phyloP scores from a whole-genome alignment of 1,284 basidiomycete genomes.

The Thecaphora thlaspeos region DNA sequence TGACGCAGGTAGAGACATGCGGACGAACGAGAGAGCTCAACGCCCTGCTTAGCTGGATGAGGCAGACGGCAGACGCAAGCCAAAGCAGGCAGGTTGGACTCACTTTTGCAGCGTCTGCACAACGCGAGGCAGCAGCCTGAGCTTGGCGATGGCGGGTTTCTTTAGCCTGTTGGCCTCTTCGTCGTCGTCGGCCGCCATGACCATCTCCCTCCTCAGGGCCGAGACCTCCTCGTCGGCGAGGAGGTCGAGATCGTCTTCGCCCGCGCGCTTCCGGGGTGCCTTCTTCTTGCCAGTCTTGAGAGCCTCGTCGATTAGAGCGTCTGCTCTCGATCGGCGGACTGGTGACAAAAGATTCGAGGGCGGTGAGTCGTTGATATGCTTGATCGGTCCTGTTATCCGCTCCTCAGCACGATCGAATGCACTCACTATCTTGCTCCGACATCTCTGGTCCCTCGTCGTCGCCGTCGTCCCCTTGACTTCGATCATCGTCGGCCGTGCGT shows the following conservation, averaged over 20 bases:
- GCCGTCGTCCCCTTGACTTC: conserved; percentile 14
- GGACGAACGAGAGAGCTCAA: not conserved
- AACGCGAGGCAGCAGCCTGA: conserved; percentile 80
- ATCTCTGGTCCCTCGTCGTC: conserved; percentile 27
- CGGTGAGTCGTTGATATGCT: too few species aligned
- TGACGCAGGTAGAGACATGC: not conserved
- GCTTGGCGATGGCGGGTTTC: conserved; percentile 81
- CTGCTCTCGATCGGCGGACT: conserved; percentile 24
- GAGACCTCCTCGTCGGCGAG: conserved; percentile 90
- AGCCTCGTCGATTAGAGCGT: conserved; percentile 36
- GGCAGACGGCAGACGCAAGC: too few species aligned
- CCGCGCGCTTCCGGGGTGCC: conserved; percentile 33
- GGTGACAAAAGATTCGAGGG: not conserved
- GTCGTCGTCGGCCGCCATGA: conserved; percentile 81
- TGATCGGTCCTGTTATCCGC: too few species aligned
- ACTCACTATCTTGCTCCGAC: conserved; percentile 33
- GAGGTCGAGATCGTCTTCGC: conserved; percentile 67
- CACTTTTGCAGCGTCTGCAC: conserved; percentile 93
- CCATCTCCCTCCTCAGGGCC: conserved; percentile 79
- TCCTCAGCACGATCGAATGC: not conserved
- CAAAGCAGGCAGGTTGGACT: conserved; percentile 52
- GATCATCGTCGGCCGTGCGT: conserved; percentile 4
- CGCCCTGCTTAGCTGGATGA: too few species aligned
- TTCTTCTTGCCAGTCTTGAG: conserved; percentile 33
- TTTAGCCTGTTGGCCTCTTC: conserved; percentile 76